Evolutionary conservation across 2,329 filamentous ascomycete species (phyloP).

Genomic region (Fusarium sp.): DNA sequence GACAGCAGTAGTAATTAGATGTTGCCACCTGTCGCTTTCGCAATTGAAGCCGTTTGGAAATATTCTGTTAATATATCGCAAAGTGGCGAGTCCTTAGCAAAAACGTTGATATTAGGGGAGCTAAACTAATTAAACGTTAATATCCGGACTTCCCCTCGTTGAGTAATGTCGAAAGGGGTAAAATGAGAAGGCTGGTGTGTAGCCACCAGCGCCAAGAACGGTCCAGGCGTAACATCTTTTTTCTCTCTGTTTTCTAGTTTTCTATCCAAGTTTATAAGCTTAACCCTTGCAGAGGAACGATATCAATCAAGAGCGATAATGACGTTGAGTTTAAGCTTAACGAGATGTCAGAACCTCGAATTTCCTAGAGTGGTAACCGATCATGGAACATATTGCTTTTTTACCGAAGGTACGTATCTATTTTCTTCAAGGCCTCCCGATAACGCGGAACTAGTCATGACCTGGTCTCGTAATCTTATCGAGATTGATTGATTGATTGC

Average conservation of each 20-base stretch:
- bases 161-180: conserved; percentile 28
- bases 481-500: not conserved
- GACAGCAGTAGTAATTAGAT: not conserved
- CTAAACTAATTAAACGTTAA: conserved; percentile 32
- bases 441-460: not conserved
- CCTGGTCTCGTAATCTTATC: not conserved
- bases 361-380: not conserved
- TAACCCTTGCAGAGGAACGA: not conserved
- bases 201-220: conserved; percentile 21
- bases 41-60: conserved; percentile 21
- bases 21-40: conserved; percentile 7
- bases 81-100: conserved; percentile 12
- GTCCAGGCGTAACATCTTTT: conserved; percentile 3
- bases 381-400: not conserved
- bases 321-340: conserved; percentile 23
- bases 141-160: conserved; percentile 31
- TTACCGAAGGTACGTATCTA: not conserved
- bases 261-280: conserved; percentile 17
- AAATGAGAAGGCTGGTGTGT: conserved; percentile 34
- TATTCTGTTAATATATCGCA: conserved; percentile 15
- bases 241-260: not conserved
- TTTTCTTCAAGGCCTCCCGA: too few species aligned
- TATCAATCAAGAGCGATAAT: conserved; percentile 2
- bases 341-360: not conserved
- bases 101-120: conserved; percentile 20